Base-by-base conservation (phyloP, 257 asterid genomes). In the Sherardia arvensis region DNA sequence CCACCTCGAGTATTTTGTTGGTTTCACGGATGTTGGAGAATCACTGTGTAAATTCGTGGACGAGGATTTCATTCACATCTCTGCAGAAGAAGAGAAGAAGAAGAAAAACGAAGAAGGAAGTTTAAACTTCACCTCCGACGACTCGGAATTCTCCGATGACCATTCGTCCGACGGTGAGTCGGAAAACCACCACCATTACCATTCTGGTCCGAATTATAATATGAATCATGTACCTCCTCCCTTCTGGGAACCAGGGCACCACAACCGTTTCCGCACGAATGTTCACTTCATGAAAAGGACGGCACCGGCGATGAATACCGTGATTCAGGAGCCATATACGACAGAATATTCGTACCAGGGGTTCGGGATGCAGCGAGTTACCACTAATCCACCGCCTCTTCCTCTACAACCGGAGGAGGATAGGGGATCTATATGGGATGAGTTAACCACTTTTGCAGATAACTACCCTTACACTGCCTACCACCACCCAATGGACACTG, bases 31-130 rank as follows among this genome's bases (percentile, higher is more conserved):
- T 64, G 85, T 93, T 20, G 97, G 99, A 23, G 90, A 93, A 17
- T 94, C 97, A 10, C 80, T 93, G 22, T 73, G 89, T 66, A 84
- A 72, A 53, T 93, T 93, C 59, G 97, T 93, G 15, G 94, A 90
- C 53, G 95, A 87, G 61, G 97, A 93, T 72, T 84, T 93, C 25
- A 22, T 83, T 23, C 53, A 79, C 53, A 73, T 82, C 0, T 0
- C 51, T 0, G 64, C 53, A 21, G 7, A 49, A 68, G 28, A 51
- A 28, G 21, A 60, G 59, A 38, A 33, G 10, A 9, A 36, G 7
- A 74, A 53, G 22, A 57, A 29, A 18, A 7, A 9, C 25, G 25
- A 48, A 62, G n/a, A 28, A 36, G 18, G 51, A n/a, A 62, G 59
- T 18, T 63, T 67, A 20, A 43, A 43, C 20, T 43, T 43, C 20